phyloP scores from a whole-genome alignment of 2,329 filamentous ascomycete genomes.

The Decorospora gaudefroyi region DNA sequence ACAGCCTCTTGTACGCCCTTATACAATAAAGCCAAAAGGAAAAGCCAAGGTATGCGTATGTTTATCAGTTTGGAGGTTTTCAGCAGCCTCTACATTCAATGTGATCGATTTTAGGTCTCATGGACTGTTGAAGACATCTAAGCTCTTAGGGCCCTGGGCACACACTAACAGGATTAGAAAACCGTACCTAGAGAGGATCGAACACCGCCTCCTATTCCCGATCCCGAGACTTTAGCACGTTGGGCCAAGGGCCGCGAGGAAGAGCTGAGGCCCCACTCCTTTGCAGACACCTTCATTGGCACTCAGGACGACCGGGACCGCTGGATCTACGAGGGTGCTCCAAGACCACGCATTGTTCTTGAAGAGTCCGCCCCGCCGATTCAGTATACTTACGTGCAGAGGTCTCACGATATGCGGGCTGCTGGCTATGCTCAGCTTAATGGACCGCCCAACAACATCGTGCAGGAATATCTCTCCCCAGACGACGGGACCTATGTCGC shows the following conservation, averaged over 20 bases:
- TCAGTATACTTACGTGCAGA: not conserved
- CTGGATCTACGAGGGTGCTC: slow-evolving; percentile 18
- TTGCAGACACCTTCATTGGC: slow-evolving; percentile 17
- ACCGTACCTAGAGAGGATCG: slow-evolving; percentile 1
- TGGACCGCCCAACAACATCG: slow-evolving; percentile 39
- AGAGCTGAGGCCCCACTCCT: slow-evolving; percentile 9
- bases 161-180: slow-evolving; percentile 8
- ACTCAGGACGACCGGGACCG: slow-evolving; percentile 18
- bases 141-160: slow-evolving; percentile 1
- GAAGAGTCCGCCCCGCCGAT: not conserved
- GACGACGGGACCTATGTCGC: slow-evolving; percentile 32
- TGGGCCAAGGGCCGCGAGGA: slow-evolving; percentile 10
- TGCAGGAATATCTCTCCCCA: slow-evolving; percentile 44
- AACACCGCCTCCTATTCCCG: not conserved
- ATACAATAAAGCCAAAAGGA: not conserved
- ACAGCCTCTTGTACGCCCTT: not conserved
- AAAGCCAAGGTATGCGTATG: slow-evolving; percentile 1
- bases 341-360: not conserved
- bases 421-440: slow-evolving; percentile 23
- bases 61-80: not conserved
- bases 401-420: slow-evolving; percentile 23
- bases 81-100: no score
- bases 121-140: not conserved
- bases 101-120: not conserved
- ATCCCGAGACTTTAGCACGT: slow-evolving; percentile 1